Conservation (phyloP, 768 basidiomycete genomes). For the Galerina sulciceps region DNA sequence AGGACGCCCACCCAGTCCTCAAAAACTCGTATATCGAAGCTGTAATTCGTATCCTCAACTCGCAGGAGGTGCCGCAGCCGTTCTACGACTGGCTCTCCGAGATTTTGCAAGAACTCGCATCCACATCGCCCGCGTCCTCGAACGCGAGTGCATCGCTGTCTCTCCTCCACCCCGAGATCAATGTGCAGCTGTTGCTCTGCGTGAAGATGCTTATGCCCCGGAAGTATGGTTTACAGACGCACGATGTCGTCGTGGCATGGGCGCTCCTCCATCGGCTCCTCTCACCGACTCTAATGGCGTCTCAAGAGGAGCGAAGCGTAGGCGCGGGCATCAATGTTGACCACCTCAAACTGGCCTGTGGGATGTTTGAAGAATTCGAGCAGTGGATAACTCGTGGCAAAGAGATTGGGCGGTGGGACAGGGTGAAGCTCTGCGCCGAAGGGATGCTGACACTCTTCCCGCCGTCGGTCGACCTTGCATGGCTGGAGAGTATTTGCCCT, state of each 20-base stretch:
- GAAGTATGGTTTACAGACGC: conserved; percentile 23
- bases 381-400: conserved; percentile 26
- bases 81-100: conserved; percentile 37
- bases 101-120: conserved; percentile 29
- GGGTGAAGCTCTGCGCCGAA: conserved; percentile 33
- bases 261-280: conserved; percentile 30
- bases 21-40: conserved; percentile 30
- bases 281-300: conserved; percentile 14
- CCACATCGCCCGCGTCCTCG: conserved; percentile 7
- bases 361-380: conserved; percentile 30
- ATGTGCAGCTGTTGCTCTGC: conserved; percentile 30
- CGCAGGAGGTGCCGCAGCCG: conserved; percentile 32
- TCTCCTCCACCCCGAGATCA: conserved; percentile 22
- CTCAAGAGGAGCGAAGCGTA: conserved; percentile 7
- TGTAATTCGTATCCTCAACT: conserved; percentile 33
- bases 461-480: conserved; percentile 15
- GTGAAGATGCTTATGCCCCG: conserved; percentile 28
- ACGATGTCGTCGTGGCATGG: conserved; percentile 33
- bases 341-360: conserved; percentile 26
- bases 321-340: conserved; percentile 14
- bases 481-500: conserved; percentile 19
- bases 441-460: conserved; percentile 34
- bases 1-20: conserved; percentile 24
- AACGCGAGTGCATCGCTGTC: conserved; percentile 5
- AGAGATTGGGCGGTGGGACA: conserved; percentile 27